Evolutionary conservation across 192 early-diverging fungal species (phyloP).

Genomic region (Coemansia sp.): DNA sequence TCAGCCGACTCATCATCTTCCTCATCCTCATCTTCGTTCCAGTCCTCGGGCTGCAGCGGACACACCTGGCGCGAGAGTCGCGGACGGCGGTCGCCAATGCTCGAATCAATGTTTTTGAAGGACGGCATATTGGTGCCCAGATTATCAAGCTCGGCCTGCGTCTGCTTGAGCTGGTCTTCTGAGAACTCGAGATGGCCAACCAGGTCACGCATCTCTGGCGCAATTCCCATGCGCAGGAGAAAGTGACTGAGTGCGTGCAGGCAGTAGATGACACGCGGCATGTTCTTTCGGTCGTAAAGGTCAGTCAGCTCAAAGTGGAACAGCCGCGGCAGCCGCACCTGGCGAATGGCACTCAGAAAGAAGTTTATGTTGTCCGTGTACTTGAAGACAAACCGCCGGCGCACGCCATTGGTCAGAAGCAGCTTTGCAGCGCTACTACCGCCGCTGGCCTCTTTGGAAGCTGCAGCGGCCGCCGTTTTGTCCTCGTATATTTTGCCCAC

Average conservation of each 20-base stretch:
- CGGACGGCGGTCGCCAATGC: slow-evolving; percentile 43
- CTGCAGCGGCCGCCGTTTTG: slow-evolving; percentile 1
- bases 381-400: slow-evolving; percentile 79
- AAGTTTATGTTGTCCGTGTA: slow-evolving; percentile 99
- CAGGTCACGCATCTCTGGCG: slow-evolving; percentile 90
- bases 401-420: slow-evolving; percentile 33
- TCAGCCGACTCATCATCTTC: slow-evolving; percentile 19
- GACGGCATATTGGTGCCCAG: slow-evolving; percentile 84
- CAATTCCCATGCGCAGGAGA: slow-evolving; percentile 77
- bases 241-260: slow-evolving; percentile 97
- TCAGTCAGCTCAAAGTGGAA: slow-evolving; percentile 99
- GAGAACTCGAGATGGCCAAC: slow-evolving; percentile 91
- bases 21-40: slow-evolving; percentile 28
- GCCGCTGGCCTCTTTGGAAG: neutral
- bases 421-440: neutral
- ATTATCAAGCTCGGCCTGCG: slow-evolving; percentile 81
- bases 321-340: slow-evolving; percentile 82
- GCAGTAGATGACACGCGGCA: slow-evolving; percentile 98
- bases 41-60: slow-evolving; percentile 41
- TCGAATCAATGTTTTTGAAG: slow-evolving; percentile 79
- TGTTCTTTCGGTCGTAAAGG: slow-evolving; percentile 98
- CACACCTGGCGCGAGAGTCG: slow-evolving; percentile 48
- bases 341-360: slow-evolving; percentile 77
- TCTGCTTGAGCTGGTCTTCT: slow-evolving; percentile 61
- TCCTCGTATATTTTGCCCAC: slow-evolving; percentile 86